Evolutionary conservation across 345 rosid genomes (phyloP).

Genomic region (Camelina sativa): DNA sequence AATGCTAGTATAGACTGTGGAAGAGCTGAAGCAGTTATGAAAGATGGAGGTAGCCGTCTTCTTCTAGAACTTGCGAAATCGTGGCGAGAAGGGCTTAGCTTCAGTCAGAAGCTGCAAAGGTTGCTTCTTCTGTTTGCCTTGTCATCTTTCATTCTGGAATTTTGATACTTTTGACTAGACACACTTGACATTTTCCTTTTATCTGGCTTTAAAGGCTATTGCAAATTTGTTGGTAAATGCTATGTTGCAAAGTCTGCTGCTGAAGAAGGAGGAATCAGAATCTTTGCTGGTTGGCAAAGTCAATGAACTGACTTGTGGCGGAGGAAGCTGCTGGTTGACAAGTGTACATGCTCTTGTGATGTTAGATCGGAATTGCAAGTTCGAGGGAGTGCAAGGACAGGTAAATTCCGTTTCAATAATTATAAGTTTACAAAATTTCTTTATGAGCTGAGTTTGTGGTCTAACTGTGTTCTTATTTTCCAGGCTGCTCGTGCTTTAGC

Average conservation of each 20-base stretch:
- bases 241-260: conserved; percentile 83
- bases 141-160: not conserved
- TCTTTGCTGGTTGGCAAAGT: conserved; percentile 75
- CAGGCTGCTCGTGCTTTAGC: conserved; percentile 98
- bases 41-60: conserved; percentile 73
- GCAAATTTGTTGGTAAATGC: conserved; percentile 85
- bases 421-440: not conserved
- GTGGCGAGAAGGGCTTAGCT: conserved; percentile 73
- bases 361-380: conserved; percentile 84
- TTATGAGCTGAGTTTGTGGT: conserved; percentile 14
- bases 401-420: conserved; percentile 26
- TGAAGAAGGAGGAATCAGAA: conserved; percentile 73
- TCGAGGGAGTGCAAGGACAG: conserved; percentile 88
- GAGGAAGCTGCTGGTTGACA: conserved; percentile 91
- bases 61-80: conserved; percentile 80
- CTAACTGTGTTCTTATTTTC: conserved; percentile 11
- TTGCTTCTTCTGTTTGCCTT: not conserved
- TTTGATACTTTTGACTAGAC: conserved; percentile 1
- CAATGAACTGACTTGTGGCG: conserved; percentile 82
- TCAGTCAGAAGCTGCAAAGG: conserved; percentile 93
- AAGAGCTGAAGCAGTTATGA: conserved; percentile 89
- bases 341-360: conserved; percentile 79
- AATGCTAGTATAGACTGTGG: conserved; percentile 80
- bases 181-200: not conserved
- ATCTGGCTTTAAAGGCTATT: conserved; percentile 56